Evolutionary conservation across 2,329 filamentous ascomycete species (phyloP).

Genomic region (Lachnellula cervina): DNA sequence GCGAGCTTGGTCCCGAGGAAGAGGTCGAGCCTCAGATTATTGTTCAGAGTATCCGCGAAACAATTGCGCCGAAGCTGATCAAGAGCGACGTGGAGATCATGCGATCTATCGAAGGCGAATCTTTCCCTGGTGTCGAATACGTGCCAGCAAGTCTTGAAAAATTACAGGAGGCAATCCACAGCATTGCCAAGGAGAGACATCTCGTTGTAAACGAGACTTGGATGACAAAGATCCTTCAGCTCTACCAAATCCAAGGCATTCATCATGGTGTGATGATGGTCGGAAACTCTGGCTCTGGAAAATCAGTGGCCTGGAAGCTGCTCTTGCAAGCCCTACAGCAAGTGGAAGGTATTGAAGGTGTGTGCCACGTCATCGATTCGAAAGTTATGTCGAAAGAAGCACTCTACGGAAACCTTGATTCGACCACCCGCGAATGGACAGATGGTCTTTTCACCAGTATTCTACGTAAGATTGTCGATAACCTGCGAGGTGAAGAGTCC

Average conservation of each 20-base stretch:
- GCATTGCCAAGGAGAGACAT: conserved; percentile 78
- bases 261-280: conserved; percentile 99
- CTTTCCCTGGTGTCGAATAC: conserved; percentile 91
- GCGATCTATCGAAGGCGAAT: conserved; percentile 72
- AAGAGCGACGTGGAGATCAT: conserved; percentile 87
- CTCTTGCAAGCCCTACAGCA: conserved; percentile 86
- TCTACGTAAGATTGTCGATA: conserved; percentile 96
- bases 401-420: conserved; percentile 91
- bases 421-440: conserved; percentile 97
- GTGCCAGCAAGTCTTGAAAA: conserved; percentile 80
- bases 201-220: conserved; percentile 88
- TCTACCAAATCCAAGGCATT: conserved; percentile 96
- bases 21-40: conserved; percentile 94
- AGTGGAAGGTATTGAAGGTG: conserved; percentile 86
- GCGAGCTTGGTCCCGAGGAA: conserved; percentile 59
- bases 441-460: conserved; percentile 98
- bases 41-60: conserved; percentile 96
- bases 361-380: conserved; percentile 95
- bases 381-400: conserved; percentile 99
- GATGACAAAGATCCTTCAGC: conserved; percentile 95
- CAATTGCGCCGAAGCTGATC: conserved; percentile 95
- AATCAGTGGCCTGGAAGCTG: conserved; percentile 91
- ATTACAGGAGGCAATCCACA: conserved; percentile 74
- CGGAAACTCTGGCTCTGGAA: conserved; percentile 93
- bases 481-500: conserved; percentile 90